Evolutionary conservation across 2,329 filamentous ascomycete species (phyloP).

Genomic region (Colletotrichum tamarilloi): DNA sequence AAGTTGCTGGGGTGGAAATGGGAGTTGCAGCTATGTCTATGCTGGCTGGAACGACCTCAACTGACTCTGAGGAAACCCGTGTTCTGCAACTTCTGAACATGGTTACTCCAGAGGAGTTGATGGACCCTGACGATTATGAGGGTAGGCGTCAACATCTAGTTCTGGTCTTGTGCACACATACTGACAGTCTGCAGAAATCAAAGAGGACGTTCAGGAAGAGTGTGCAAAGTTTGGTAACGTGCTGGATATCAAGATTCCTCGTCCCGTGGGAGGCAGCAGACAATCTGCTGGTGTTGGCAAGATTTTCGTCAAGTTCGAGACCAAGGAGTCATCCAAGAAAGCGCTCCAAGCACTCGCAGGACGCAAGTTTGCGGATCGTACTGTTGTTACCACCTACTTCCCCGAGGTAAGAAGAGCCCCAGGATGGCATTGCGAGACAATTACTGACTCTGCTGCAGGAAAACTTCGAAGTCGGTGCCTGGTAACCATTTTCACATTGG

Average conservation of each 20-base stretch:
- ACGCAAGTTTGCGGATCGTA: conserved; percentile 94
- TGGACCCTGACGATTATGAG: conserved; percentile 95
- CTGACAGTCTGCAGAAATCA: conserved; percentile 77
- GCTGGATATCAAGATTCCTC: conserved; percentile 90
- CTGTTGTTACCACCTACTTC: conserved; percentile 96
- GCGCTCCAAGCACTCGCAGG: conserved; percentile 92
- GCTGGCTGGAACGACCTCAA: conserved; percentile 89
- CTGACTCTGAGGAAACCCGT: conserved; percentile 81
- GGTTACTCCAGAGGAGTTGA: conserved; percentile 94
- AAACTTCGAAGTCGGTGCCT: conserved; percentile 92
- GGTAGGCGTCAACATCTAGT: conserved; percentile 63
- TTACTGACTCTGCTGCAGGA: conserved; percentile 68
- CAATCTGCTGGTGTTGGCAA: conserved; percentile 93
- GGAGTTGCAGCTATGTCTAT: conserved; percentile 98
- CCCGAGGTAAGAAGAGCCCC: conserved; percentile 74
- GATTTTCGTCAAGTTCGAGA: conserved; percentile 96
- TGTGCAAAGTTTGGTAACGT: conserved; percentile 91
- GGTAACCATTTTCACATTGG: conserved; percentile 63
- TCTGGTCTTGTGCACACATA: too few species aligned
- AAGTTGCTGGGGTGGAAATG: conserved; percentile 91
- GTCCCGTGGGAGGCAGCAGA: conserved; percentile 84
- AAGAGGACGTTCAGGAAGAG: conserved; percentile 93
- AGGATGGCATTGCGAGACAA: conserved; percentile 6
- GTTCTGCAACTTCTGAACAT: conserved; percentile 97
- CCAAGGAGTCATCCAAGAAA: conserved; percentile 79